A percentile compares a stretch with the other conserved stretches of the same genome.
Conservation (phyloP, 192 early-diverging fungal genomes). For the Irineochytrium annulatum region DNA sequence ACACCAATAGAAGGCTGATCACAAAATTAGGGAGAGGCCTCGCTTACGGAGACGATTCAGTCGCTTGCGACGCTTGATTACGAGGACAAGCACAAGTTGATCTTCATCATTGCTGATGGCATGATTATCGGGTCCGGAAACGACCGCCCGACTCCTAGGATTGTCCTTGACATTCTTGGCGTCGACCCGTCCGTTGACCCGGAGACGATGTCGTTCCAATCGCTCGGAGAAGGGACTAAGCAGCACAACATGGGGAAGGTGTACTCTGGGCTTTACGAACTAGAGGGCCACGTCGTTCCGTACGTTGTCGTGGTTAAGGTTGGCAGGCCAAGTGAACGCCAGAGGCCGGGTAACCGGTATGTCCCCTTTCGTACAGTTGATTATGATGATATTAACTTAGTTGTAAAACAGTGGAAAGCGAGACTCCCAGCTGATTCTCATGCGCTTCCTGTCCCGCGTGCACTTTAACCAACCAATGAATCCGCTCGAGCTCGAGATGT, state of each 20-base stretch:
- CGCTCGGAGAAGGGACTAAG: slow-evolving; percentile 73
- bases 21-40: slow-evolving; percentile 68
- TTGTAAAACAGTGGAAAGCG: slow-evolving; percentile 73
- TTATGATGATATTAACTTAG: not conserved
- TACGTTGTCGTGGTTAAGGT: slow-evolving; percentile 96
- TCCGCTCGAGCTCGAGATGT: slow-evolving; percentile 94
- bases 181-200: slow-evolving; percentile 79
- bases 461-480: slow-evolving; percentile 92
- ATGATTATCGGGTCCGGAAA: slow-evolving; percentile 94
- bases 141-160: slow-evolving; percentile 92
- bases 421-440: slow-evolving; percentile 97
- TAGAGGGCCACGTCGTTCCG: slow-evolving; percentile 88
- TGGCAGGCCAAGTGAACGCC: slow-evolving; percentile 78
- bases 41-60: slow-evolving; percentile 86
- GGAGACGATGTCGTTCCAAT: slow-evolving; percentile 71
- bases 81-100: slow-evolving; percentile 95
- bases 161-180: slow-evolving; percentile 94
- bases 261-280: slow-evolving; percentile 94
- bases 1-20: not conserved
- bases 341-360: slow-evolving; percentile 90
- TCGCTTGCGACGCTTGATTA: slow-evolving; percentile 89
- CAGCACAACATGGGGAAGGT: slow-evolving; percentile 93
- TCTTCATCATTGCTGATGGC: slow-evolving; percentile 95
- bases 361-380: slow-evolving; percentile 5
- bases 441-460: slow-evolving; percentile 96